Evolutionary conservation across 305 asterid species (phyloP).

Genomic region (Fraxinus velutina): DNA sequence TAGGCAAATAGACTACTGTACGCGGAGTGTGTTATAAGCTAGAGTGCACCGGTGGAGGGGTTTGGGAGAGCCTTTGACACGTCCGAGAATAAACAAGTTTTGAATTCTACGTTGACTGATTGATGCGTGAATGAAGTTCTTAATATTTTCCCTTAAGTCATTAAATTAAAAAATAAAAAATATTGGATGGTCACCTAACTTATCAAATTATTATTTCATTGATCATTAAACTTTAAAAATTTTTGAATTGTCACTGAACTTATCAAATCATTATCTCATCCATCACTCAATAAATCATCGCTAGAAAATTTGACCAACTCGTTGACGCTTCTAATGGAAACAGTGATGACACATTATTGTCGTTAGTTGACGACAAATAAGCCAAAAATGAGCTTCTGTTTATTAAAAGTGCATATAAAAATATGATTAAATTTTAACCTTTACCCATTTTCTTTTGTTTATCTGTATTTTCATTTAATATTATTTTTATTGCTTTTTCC

Average conservation of each 20-base stretch:
- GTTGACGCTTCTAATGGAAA: not conserved
- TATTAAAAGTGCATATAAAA: not conserved
- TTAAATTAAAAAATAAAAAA: too few relatives aligned
- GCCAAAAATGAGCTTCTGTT: not conserved
- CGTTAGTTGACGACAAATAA: not conserved
- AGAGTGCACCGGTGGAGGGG: not conserved
- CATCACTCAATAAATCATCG: not conserved
- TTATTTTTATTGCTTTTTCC: not conserved
- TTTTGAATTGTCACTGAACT: not conserved
- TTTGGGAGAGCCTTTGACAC: not conserved
- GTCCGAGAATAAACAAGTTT: not conserved
- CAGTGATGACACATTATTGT: not conserved
- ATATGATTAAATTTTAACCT: not conserved
- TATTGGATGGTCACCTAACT: not conserved
- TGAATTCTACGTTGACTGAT: not conserved
- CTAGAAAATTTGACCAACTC: not conserved
- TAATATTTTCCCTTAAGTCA: not conserved
- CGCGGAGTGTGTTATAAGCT: not conserved
- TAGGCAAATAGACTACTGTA: not conserved
- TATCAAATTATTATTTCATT: not conserved
- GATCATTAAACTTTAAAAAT: too few relatives aligned
- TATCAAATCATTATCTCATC: too few relatives aligned
- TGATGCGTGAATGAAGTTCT: not conserved
- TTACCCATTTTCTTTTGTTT: not conserved
- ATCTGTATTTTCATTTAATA: not conserved